phyloP scores from a whole-genome alignment of 306 rosid species.

The Trifolium pratense region DNA sequence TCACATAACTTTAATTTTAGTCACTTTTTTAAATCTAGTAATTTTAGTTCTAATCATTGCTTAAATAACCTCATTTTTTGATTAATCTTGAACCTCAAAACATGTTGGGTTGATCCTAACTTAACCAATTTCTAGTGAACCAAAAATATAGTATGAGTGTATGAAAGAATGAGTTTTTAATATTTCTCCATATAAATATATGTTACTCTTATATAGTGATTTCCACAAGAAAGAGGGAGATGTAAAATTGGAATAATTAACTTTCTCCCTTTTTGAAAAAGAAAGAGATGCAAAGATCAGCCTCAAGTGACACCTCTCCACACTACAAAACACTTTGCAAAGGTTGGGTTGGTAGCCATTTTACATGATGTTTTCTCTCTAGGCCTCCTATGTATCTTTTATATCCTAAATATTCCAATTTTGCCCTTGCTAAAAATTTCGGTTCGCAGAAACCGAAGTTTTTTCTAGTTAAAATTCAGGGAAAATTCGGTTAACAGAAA shows the following conservation, averaged over 20 bases:
- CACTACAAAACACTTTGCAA: conserved; percentile 38
- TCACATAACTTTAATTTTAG: too few relatives aligned
- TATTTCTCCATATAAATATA: not conserved
- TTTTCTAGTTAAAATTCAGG: too few relatives aligned
- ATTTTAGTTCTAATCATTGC: too few relatives aligned
- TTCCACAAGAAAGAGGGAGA: conserved; percentile 44
- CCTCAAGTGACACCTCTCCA: conserved; percentile 45
- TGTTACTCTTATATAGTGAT: conserved; percentile 16
- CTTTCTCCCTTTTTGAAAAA: conserved; percentile 38
- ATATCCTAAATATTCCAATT: too few relatives aligned
- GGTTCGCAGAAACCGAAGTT: too few relatives aligned
- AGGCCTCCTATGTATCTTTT: too few relatives aligned
- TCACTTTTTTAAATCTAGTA: too few relatives aligned
- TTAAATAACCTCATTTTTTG: too few relatives aligned
- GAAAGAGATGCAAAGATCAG: conserved; percentile 42
- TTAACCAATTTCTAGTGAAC: not conserved
- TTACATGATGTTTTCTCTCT: too few relatives aligned
- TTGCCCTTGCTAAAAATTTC: too few relatives aligned
- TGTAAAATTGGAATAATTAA: conserved; percentile 33
- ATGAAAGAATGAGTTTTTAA: not conserved
- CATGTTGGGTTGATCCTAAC: not conserved
- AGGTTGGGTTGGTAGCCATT: conserved; percentile 43
- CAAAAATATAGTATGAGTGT: not conserved
- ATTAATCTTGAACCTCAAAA: not conserved
- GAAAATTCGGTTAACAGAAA: too few relatives aligned